Evolutionary conservation across 2,329 filamentous ascomycete genomes (phyloP).

Genomic region (Cladosporium cucumerinum): DNA sequence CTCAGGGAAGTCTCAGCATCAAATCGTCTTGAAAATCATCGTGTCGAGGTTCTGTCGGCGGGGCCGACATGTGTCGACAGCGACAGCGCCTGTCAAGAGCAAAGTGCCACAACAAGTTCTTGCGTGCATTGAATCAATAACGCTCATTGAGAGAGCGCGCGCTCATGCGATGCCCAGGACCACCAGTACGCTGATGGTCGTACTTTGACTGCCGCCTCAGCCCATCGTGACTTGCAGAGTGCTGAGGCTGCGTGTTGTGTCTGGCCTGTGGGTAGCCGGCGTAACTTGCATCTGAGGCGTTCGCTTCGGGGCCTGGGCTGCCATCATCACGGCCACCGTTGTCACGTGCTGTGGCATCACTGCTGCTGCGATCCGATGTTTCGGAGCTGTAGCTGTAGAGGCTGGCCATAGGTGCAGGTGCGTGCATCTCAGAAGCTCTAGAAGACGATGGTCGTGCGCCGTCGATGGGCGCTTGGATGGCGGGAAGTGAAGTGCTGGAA

Average conservation of each 20-base stretch:
- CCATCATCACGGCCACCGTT: conserved; percentile 19
- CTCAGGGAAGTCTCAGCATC: neutral
- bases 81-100: neutral
- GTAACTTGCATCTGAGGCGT: conserved; percentile 17
- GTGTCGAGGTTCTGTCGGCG: no score
- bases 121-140: neutral
- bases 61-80: neutral
- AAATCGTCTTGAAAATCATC: neutral
- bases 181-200: conserved; percentile 20
- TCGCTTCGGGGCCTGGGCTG: conserved; percentile 13
- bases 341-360: conserved; percentile 1
- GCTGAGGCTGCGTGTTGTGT: conserved; percentile 27
- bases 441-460: conserved; percentile 20
- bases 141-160: neutral
- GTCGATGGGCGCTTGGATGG: conserved; percentile 16
- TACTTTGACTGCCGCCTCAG: conserved; percentile 26
- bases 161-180: conserved; percentile 1
- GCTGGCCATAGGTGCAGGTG: conserved; percentile 20
- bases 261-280: conserved; percentile 16
- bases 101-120: neutral
- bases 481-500: conserved; percentile 15
- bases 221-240: conserved; percentile 26
- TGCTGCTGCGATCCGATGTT: conserved; percentile 1
- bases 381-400: conserved; percentile 32
- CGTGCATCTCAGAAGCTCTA: conserved; percentile 1